Base-by-base conservation (phyloP, 352 stramenopile genomes). In the Phytophthora sojae region DNA sequence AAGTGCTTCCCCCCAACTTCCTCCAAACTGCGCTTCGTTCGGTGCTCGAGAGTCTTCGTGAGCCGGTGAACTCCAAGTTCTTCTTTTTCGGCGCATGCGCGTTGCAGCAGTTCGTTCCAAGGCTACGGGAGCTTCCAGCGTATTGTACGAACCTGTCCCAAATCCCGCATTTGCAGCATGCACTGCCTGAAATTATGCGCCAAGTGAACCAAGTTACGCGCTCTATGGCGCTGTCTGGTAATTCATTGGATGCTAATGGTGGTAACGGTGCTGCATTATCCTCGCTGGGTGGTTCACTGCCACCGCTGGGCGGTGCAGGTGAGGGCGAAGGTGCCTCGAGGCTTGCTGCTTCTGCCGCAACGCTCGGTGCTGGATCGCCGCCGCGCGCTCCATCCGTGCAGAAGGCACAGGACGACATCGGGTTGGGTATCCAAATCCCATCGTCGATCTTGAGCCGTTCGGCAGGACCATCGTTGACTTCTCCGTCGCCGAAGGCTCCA, bases 21-120 rank as follows among this genome's bases (percentile, higher is more conserved):
- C 79, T 99, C 19, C 97, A 98, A 47, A 99, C 98, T 57, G 97
- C 98, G 37, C 77, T 99, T 26, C 92, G 98, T 4, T 99, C 98
- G 60, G 96, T 99, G 44, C 87, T 99, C 6, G 97, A 99, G 73
- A 98, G 97, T 61, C 80, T 99, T 53, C 88, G 97, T 23, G 98
- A 99, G 67, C 89, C 94, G 8, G 96, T 98, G n/a, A 98, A 93
- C 72, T 97, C 94, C 0, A 99, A 99, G 69, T 99, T 99, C 75
- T 99, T 99, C 75, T 95, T 97, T 53, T 99, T 99, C 75, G 97
- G 97, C n/a, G 98, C 98, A 58, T 98, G 98, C 69, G 97, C 97
- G 21, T 74, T 99, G 42, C 97, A 99, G 77, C 97, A 99, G 79
- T 99, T 99, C 80, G 98, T 99, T 62, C 89, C 91, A 21, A 85